A percentile compares a stretch with the other conserved stretches of the same genome.
These are phyloP conservation scores for Hibiscus mutabilis DNA, from an alignment of 345 rosid genomes.

Conservation along the genomic window DNA sequence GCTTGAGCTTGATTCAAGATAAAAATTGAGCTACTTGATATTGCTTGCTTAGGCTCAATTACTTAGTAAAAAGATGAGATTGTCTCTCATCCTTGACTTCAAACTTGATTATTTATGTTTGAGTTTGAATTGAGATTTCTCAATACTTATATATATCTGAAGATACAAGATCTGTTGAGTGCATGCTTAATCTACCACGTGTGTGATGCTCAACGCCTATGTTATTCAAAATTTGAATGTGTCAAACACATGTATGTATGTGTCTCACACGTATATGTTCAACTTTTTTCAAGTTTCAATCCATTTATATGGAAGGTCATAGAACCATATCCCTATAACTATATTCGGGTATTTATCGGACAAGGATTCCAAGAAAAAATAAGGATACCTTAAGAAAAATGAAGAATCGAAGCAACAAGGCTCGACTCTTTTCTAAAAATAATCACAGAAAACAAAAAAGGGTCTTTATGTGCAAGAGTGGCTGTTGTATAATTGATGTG, in stretches of 20 bases:
- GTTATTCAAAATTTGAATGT: background rate
- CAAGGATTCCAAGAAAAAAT: background rate
- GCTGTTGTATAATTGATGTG: background rate
- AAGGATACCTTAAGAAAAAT: background rate
- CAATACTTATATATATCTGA: background rate
- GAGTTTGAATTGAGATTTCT: no score
- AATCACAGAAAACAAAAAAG: background rate
- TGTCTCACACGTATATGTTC: background rate
- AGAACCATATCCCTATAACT: background rate
- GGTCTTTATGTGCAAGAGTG: background rate
- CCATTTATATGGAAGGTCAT: background rate
- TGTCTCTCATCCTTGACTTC: background rate
- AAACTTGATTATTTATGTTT: background rate
- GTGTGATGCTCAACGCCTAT: background rate
- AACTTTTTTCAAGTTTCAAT: background rate
- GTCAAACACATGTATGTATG: background rate
- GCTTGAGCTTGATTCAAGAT: background rate
- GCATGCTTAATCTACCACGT: background rate
- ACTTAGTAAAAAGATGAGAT: background rate
- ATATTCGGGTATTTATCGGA: background rate
- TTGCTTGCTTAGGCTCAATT: background rate
- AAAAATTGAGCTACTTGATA: background rate
- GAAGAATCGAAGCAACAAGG: background rate
- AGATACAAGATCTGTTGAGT: background rate
- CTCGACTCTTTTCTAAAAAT: background rate